These are phyloP conservation scores for Phytophthora syringae DNA, from an alignment of 352 stramenopile genomes.

Conservation along the genomic window DNA sequence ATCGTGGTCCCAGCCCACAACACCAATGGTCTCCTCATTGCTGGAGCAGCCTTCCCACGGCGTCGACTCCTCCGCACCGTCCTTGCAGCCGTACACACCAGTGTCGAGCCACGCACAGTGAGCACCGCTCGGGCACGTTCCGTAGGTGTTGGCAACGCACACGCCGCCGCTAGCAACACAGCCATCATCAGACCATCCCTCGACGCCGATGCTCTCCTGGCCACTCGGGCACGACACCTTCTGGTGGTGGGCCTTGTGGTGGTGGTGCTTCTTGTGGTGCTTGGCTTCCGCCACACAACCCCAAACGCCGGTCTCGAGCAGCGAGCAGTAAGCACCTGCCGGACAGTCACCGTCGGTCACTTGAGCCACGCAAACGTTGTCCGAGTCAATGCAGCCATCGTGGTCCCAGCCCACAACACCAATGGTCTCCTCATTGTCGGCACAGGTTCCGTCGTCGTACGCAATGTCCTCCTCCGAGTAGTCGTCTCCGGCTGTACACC, in stretches of 20 bases:
- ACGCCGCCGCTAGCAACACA: conserved; percentile 8
- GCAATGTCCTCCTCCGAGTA: conserved; percentile 4
- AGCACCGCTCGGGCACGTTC: conserved; percentile 14
- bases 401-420: conserved; percentile 21
- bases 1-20: conserved; percentile 41
- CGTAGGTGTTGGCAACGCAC: conserved; percentile 13
- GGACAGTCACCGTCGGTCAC: conserved; percentile 11
- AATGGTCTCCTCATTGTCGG: conserved; percentile 7
- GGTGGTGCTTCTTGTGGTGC: neutral
- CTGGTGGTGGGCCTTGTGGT: neutral
- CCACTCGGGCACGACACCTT: neutral
- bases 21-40: conserved; percentile 26
- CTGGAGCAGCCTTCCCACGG: conserved; percentile 5
- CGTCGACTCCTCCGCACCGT: conserved; percentile 1
- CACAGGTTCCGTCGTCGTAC: conserved; percentile 6
- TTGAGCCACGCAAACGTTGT: conserved; percentile 9
- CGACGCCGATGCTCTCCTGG: conserved; percentile 8
- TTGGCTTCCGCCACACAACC: conserved; percentile 28
- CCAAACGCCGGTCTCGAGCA: conserved; percentile 31
- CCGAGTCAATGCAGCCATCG: conserved; percentile 8
- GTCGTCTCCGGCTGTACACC: conserved; percentile 16
- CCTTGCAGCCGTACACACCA: conserved; percentile 28
- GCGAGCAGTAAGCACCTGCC: conserved; percentile 22
- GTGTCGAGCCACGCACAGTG: conserved; percentile 28
- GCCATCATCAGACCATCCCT: conserved; percentile 13